A percentile compares a stretch with the other conserved stretches of the same genome.
Evolutionary conservation across 192 early-diverging fungal genomes (phyloP).

Genomic region (Umbelopsis isabellina): DNA sequence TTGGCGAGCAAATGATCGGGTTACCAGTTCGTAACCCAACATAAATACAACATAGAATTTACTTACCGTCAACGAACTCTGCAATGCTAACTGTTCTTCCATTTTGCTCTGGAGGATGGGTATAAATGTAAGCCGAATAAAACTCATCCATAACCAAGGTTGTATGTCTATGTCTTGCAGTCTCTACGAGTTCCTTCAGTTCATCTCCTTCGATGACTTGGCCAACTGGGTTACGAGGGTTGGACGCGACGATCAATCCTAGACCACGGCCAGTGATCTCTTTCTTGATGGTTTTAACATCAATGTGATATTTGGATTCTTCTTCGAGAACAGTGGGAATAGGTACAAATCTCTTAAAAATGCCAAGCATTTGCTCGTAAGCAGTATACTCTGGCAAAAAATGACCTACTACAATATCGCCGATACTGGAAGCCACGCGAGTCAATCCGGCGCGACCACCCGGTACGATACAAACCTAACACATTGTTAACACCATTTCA

Average conservation of each 20-base stretch:
- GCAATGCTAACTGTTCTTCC: constrained; percentile 49
- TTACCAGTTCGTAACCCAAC: too few species aligned
- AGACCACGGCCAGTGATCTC: constrained; percentile 53
- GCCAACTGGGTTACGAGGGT: constrained; percentile 59
- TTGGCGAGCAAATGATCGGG: too few species aligned
- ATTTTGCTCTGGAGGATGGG: constrained; percentile 33
- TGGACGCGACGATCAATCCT: constrained; percentile 51
- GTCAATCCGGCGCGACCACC: constrained; percentile 61
- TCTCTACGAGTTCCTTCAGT: constrained; percentile 39
- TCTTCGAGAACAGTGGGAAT: constrained; percentile 57
- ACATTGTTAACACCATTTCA: not conserved
- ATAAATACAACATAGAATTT: not conserved
- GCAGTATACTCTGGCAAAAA: constrained; percentile 58
- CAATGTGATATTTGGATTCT: constrained; percentile 48
- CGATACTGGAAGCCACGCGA: constrained; percentile 52
- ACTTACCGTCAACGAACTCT: constrained; percentile 43
- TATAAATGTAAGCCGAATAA: constrained; percentile 59
- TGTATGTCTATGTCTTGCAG: constrained; percentile 45
- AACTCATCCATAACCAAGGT: constrained; percentile 60
- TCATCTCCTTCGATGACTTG: constrained; percentile 51
- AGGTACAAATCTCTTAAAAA: constrained; percentile 56
- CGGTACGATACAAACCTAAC: constrained; percentile 54
- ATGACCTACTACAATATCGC: constrained; percentile 57
- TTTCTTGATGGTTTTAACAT: constrained; percentile 42
- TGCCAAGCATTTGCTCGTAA: constrained; percentile 48